Conservation (phyloP, 2,329 filamentous ascomycete species). For the Huntiella decipiens region DNA sequence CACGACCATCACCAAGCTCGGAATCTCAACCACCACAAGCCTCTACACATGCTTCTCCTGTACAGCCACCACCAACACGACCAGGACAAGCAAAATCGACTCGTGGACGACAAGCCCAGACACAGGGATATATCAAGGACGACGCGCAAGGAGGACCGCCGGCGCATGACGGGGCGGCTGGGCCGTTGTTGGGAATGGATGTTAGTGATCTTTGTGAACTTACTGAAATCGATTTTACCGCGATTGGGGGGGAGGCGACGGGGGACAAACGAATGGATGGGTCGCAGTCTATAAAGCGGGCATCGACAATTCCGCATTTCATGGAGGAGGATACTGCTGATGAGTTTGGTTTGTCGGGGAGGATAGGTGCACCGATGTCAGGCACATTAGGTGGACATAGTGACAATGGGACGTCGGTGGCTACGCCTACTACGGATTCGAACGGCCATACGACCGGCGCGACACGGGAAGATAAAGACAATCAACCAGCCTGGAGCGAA, state of each 20-base stretch:
- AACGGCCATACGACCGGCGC: slow-evolving; percentile 19
- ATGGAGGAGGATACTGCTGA: slow-evolving; percentile 36
- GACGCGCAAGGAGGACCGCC: too few species aligned
- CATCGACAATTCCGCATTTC: slow-evolving; percentile 19
- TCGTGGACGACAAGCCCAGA: too few species aligned
- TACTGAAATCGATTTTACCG: slow-evolving; percentile 3
- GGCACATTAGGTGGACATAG: too few species aligned
- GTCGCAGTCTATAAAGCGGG: background rate
- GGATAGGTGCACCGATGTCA: too few species aligned
- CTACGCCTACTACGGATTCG: background rate
- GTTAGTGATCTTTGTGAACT: background rate
- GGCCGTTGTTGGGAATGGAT: background rate
- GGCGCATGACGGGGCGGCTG: background rate
- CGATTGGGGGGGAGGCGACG: background rate
- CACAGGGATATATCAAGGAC: too few species aligned
- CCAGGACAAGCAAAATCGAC: too few species aligned
- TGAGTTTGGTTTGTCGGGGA: slow-evolving; percentile 33
- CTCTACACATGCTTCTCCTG: too few species aligned
- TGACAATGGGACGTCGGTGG: too few species aligned
- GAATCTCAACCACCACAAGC: background rate
- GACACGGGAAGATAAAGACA: slow-evolving; percentile 32
- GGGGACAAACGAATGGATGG: background rate
- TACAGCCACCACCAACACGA: too few species aligned
- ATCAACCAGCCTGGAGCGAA: slow-evolving; percentile 55
- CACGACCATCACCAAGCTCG: background rate